Base-by-base conservation (phyloP, 2,329 filamentous ascomycete species). In the Cryphonectria japonica region DNA sequence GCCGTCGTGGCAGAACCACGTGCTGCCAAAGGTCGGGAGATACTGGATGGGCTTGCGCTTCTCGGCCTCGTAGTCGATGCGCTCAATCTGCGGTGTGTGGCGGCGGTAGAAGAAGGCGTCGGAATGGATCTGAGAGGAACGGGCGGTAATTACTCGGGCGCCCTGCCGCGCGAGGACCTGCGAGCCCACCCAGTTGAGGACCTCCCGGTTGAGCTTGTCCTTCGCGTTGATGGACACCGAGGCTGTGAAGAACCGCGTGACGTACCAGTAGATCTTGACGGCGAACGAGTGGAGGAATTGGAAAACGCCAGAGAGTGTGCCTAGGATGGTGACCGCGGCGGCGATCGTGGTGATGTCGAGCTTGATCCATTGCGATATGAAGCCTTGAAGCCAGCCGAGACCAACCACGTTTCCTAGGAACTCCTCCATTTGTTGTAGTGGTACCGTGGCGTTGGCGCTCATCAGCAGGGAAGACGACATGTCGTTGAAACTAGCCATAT, bases 171-270 rank as follows among this genome's bases (percentile, higher is more conserved):
- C 69, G 19, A 82, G 78, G 2, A 82, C 77, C 8, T 81, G 76
- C 50, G 79, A 76, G 2, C 79, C 79, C 9, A 82, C 73, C 80
- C 80, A 82, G 75, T 80, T 80, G 64, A 82, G 74, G 4, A 82
- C 79, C 63, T 82, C 80, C 8, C 77, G 75, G 73, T 82, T 82
- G 61, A 82, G 78, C 8, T 78, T 76, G 73, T 82, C 80, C 50
- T 76, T 77, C n/a, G 77, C 78, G 1, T 77, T 76, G 64, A 82
- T 79, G 32, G 79, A 80, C 26, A 82, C 78, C 5, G 80, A 79
- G 2, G 80, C 78, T 0, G 80, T 82, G 67, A 82, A 77, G 72
- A 81, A 81, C 2, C 77, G 75, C 2, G 80, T 77, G 5, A 81
- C 73, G 77, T 78, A 80, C 77, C 79, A 81, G 71, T 80, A 81